A percentile compares a stretch with the other conserved stretches of the same genome.
These are phyloP conservation scores for Mycogone perniciosa DNA, from an alignment of 2,329 filamentous ascomycete species.

Conservation along the genomic window DNA sequence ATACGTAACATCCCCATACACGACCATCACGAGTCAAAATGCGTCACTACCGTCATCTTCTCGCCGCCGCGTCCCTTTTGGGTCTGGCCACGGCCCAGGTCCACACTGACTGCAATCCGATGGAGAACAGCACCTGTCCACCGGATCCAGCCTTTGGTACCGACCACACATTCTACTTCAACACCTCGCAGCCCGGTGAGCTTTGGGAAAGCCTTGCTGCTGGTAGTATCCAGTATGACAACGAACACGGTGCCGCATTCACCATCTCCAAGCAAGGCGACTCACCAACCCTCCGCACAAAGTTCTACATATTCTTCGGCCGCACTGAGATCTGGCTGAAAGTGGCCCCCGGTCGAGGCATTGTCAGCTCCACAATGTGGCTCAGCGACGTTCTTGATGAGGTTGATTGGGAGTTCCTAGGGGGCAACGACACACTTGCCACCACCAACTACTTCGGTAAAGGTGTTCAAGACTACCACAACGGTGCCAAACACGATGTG, in stretches of 20 bases:
- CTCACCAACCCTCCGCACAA: slow-evolving; percentile 70
- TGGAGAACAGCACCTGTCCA: slow-evolving; percentile 60
- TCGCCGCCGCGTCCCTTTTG: slow-evolving; percentile 33
- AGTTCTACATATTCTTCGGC: slow-evolving; percentile 84
- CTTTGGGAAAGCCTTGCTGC: slow-evolving; percentile 61
- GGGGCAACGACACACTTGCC: slow-evolving; percentile 55
- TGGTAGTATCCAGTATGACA: slow-evolving; percentile 56
- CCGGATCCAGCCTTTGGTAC: slow-evolving; percentile 65
- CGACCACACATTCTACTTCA: slow-evolving; percentile 58
- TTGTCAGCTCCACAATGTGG: slow-evolving; percentile 77
- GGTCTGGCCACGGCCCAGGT: slow-evolving; percentile 62
- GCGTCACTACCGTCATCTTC: slow-evolving; percentile 18
- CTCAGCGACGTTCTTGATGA: slow-evolving; percentile 81
- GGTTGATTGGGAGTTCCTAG: slow-evolving; percentile 81
- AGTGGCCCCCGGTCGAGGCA: slow-evolving; percentile 65
- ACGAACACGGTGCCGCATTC: slow-evolving; percentile 62
- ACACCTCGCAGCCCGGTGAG: slow-evolving; percentile 49
- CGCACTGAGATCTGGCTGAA: slow-evolving; percentile 72
- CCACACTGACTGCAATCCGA: slow-evolving; percentile 69
- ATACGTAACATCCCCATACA: neutral
- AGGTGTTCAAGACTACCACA: slow-evolving; percentile 56
- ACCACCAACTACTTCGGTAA: slow-evolving; percentile 78
- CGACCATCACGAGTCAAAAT: slow-evolving; percentile 3
- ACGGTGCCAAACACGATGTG: slow-evolving; percentile 53
- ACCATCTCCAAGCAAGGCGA: slow-evolving; percentile 64